Evolutionary conservation across 345 rosid species (phyloP).

Genomic region (Brassica rapa): DNA sequence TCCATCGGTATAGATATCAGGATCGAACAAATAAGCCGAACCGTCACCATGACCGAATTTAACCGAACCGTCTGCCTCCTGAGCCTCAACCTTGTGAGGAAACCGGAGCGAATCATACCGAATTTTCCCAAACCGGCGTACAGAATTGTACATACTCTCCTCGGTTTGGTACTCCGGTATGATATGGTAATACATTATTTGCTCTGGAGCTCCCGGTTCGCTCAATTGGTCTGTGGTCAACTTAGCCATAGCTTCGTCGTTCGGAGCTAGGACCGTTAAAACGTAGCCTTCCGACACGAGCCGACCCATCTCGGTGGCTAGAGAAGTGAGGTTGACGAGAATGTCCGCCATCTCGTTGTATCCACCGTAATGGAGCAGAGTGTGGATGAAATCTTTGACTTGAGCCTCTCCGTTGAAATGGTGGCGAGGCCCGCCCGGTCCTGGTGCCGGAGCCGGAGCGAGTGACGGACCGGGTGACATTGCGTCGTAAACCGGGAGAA

Average conservation of each 20-base stretch:
- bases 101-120: conserved; percentile 70
- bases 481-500: conserved; percentile 60
- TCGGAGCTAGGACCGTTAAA: conserved; percentile 70
- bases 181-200: conserved; percentile 65
- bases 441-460: conserved; percentile 85
- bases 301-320: conserved; percentile 77
- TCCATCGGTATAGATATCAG: conserved; percentile 79
- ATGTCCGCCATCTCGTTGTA: conserved; percentile 85
- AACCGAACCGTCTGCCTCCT: conserved; percentile 66
- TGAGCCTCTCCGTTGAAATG: conserved; percentile 77
- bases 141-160: conserved; percentile 83
- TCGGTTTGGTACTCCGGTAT: conserved; percentile 84
- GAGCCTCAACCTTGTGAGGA: conserved; percentile 70
- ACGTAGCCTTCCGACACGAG: conserved; percentile 84
- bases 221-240: conserved; percentile 70
- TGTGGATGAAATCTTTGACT: conserved; percentile 70
- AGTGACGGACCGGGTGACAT: conserved; percentile 78
- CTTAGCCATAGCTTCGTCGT: conserved; percentile 86
- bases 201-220: conserved; percentile 85
- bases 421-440: conserved; percentile 72
- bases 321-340: conserved; percentile 66
- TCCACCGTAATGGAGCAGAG: conserved; percentile 69
- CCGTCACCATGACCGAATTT: conserved; percentile 56
- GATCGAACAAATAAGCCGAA: conserved; percentile 59
- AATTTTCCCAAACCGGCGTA: conserved; percentile 68